These are phyloP conservation scores for Cornus kousa DNA, from an alignment of 148 eudicot genomes.

Conservation along the genomic window DNA sequence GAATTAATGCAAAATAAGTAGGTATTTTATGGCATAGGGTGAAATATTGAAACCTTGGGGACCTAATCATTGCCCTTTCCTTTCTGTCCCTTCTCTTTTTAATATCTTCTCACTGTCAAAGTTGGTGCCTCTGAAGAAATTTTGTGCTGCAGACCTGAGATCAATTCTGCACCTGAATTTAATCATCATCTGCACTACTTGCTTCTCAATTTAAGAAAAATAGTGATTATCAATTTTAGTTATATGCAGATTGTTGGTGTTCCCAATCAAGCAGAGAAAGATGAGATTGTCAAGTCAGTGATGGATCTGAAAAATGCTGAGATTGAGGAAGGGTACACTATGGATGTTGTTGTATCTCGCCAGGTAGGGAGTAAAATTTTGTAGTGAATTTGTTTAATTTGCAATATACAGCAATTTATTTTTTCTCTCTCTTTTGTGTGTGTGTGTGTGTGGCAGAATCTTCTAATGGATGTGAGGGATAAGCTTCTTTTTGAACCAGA, in stretches of 20 bases:
- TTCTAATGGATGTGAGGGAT: conserved; percentile 91
- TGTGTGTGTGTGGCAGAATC: conserved; percentile 47
- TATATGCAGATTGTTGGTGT: conserved; percentile 80
- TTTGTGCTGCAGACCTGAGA: neutral
- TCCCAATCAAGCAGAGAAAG: conserved; percentile 85
- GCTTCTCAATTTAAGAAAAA: neutral
- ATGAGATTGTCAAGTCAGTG: conserved; percentile 90
- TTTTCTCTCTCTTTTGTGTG: neutral
- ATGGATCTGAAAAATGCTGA: conserved; percentile 82
- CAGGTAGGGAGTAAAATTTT: conserved; percentile 44
- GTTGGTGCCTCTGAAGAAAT: neutral
- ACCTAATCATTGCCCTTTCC: neutral
- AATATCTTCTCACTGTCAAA: neutral
- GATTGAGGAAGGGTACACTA: conserved; percentile 87
- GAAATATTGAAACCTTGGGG: neutral
- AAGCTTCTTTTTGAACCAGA: conserved; percentile 97
- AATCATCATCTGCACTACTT: neutral
- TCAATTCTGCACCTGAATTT: neutral
- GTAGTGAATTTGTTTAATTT: neutral
- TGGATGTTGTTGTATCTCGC: conserved; percentile 77
- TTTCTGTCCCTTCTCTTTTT: neutral
- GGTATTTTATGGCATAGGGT: neutral
- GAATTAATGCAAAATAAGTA: neutral
- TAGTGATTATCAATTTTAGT: neutral
- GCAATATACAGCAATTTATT: neutral